Base-by-base conservation (phyloP, 2,329 filamentous ascomycete genomes). In the Colletotrichum graminicola region DNA sequence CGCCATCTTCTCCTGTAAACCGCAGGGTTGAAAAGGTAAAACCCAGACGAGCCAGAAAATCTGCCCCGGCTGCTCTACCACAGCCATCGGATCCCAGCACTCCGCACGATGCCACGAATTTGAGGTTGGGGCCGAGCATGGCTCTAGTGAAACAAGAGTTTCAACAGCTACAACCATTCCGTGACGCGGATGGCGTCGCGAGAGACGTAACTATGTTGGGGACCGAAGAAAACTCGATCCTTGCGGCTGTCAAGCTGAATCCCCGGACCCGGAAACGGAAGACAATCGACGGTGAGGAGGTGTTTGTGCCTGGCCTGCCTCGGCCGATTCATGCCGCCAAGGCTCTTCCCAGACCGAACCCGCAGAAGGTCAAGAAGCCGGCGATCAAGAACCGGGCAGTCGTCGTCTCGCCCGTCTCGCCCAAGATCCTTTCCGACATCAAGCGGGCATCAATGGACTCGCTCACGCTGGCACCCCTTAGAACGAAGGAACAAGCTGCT, bases 161-260 rank as follows among this genome's bases (percentile, higher is more conserved):
- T 12, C 36, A 21, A 18, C 56, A 29, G 5, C n/a, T 21, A 11
- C 55, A 16, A 34, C 4, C 39, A 45, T 16, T n/a, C 16, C 45
- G 1, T 29, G 52, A 34, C n/a, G 36, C n/a, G n/a, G 4, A 12
- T 2, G 18, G 16, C 29, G 43, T n/a, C 3, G 23, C 39, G n/a
- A 51, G 49, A 14, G 67, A 67, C 26, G 43, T 61, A 11, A 23
- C 12, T 8, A 65, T 59, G 41, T 74, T 65, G 57, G 55, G 36
- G 55, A 10, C 47, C 63, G 29, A 49, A 34, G 52, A 64, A 32
- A 83, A 77, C 69, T 87, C 87, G 4, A 88, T 89, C n/a, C 77
- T 84, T 5, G 81, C 83, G 11, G 84, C 85, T 1, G 86, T 89
- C 69, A 89, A 89, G 75, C 79, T 80, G 12, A 83, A 85, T 49